Evolutionary conservation across 306 rosid species (phyloP).

Genomic region (Carpinus fangiana): DNA sequence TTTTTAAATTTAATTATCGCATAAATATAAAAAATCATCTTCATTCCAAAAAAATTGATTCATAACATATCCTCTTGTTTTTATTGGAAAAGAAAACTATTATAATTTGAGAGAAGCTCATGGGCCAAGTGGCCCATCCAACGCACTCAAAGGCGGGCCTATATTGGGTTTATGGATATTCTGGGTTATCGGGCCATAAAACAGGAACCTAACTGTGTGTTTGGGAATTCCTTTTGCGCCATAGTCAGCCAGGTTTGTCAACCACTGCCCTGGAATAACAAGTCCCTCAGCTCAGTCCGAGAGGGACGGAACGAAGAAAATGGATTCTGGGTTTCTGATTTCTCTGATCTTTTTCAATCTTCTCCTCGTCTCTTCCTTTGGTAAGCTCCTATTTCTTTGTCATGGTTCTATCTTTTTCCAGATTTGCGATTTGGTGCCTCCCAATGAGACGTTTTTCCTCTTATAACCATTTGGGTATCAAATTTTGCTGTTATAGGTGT

Average conservation of each 20-base stretch:
- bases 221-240: neutral
- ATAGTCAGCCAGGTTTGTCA: neutral
- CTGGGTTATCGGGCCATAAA: neutral
- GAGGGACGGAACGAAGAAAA: conserved; percentile 17
- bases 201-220: neutral
- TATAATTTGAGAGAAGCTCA: neutral
- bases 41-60: too few species aligned
- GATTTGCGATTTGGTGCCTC: conserved; percentile 11
- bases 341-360: conserved; percentile 52
- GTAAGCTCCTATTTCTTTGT: conserved; percentile 31
- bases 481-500: neutral
- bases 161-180: neutral
- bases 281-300: neutral
- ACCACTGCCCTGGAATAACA: neutral
- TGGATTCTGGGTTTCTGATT: conserved; percentile 47
- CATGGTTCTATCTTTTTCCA: neutral
- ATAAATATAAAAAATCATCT: too few species aligned
- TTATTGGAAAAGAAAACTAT: too few species aligned
- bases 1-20: too few species aligned
- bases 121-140: neutral
- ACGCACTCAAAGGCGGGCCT: neutral
- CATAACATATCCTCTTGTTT: too few species aligned
- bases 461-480: conserved; percentile 2
- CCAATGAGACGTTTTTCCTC: neutral
- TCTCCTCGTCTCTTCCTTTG: conserved; percentile 47